These are phyloP conservation scores for Ganoderma sp. DNA, from an alignment of 1,284 basidiomycete genomes.

Conservation along the genomic window DNA sequence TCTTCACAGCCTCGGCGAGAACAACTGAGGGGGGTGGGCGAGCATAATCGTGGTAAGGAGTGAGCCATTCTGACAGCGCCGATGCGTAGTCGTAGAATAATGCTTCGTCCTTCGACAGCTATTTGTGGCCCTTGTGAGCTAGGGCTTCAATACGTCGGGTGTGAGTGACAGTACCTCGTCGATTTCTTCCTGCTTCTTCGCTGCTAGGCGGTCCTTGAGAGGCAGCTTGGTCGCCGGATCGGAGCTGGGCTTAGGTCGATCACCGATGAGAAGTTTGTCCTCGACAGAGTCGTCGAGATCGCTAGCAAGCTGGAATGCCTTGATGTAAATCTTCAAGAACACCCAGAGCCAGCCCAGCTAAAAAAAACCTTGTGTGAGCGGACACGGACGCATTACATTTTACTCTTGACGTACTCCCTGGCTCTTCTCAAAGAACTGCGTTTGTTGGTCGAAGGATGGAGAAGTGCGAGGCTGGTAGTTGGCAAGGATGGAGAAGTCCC, in stretches of 20 bases:
- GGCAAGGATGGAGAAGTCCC: conserved; percentile 79
- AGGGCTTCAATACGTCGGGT: neutral
- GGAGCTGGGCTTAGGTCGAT: conserved; percentile 69
- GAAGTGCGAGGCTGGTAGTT: conserved; percentile 71
- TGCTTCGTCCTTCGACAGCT: conserved; percentile 71
- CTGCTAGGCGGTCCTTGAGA: conserved; percentile 60
- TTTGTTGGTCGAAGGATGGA: conserved; percentile 66
- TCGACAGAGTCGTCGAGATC: conserved; percentile 78
- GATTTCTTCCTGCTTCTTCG: conserved; percentile 57
- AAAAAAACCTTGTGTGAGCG: conserved; percentile 10
- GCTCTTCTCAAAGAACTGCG: conserved; percentile 62
- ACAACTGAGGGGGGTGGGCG: conserved; percentile 72
- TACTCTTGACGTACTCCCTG: conserved; percentile 57
- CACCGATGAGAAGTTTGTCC: conserved; percentile 78
- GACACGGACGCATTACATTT: neutral
- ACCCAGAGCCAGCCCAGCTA: conserved; percentile 73
- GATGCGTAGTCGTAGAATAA: conserved; percentile 62
- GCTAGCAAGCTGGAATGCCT: conserved; percentile 74
- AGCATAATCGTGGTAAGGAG: conserved; percentile 71
- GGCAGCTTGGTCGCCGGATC: conserved; percentile 57
- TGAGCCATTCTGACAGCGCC: conserved; percentile 73
- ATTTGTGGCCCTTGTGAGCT: neutral
- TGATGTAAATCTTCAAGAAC: conserved; percentile 78
- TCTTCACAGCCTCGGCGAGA: conserved; percentile 73
- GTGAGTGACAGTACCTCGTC: conserved; percentile 51